These are phyloP conservation scores for Leccinellum albellum DNA, from an alignment of 768 basidiomycete species.

Conservation along the genomic window DNA sequence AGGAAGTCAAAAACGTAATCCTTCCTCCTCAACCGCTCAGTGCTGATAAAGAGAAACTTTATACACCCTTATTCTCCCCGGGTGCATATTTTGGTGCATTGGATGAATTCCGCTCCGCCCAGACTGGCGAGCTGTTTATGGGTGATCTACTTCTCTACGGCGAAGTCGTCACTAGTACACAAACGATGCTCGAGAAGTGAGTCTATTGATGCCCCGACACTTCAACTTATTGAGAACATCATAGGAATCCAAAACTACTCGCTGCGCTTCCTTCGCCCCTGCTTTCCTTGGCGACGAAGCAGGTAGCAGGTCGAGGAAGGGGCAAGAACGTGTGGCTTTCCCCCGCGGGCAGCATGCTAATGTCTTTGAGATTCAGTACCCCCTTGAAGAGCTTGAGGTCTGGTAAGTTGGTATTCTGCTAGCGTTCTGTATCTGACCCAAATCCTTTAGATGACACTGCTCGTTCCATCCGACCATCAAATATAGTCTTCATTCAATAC, in stretches of 20 bases:
- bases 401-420: constrained; percentile 1
- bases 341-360: constrained; percentile 82
- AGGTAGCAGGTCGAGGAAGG: constrained; percentile 84
- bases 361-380: constrained; percentile 35
- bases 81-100: constrained; percentile 56
- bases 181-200: constrained; percentile 91
- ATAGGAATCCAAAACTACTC: constrained; percentile 74
- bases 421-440: background rate
- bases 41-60: constrained; percentile 31
- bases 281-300: constrained; percentile 81
- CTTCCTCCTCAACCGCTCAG: constrained; percentile 49
- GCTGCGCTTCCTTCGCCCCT: constrained; percentile 67
- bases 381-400: constrained; percentile 13
- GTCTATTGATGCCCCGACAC: constrained; percentile 20
- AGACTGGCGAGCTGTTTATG: constrained; percentile 43
- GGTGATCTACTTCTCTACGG: constrained; percentile 84
- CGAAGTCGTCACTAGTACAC: constrained; percentile 90
- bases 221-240: background rate
- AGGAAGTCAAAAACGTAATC: constrained; percentile 53
- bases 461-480: constrained; percentile 34
- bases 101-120: constrained; percentile 22
- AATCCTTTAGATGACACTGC: background rate
- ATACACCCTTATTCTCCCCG: constrained; percentile 73
- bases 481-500: constrained; percentile 92
- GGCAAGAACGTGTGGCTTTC: constrained; percentile 92